Base-by-base conservation (phyloP, 371 early-diverging fungal species). In the Saksenaea oblongispora region DNA sequence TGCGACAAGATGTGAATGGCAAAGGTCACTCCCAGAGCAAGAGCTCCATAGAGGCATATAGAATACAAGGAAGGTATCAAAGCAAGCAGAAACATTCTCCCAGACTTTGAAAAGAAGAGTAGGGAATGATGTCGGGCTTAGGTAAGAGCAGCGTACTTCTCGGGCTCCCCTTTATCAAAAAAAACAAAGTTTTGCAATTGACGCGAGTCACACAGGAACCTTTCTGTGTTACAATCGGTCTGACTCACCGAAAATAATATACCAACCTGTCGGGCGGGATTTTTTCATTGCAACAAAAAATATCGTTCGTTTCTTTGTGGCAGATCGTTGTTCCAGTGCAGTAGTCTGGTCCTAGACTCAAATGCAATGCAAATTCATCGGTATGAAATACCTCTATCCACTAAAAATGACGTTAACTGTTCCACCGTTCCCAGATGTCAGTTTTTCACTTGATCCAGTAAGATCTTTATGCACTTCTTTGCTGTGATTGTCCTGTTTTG, bases 1-100 rank as follows among this genome's bases (percentile, higher is more conserved):
- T 81, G 82, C 18, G 76, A 76, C 53, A 78, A 64, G 59, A 81
- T 76, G 51, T 81, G 75, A 31, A 78, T 65, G 18, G 71, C 64
- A 37, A 78, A 65, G 22, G 54, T 71, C 1, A 74, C 73, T 27
- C 58, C 71, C 5, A 73, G 13, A 10, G 63, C 63, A n/a, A 81
- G 68, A 14, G 67, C 66, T 22, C 69, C 66, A 59, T 81, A 78
- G 4, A 66, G 37, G 7, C 63, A 26, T 26, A 76, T 22, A 8
- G 69, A 65, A 24, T 62, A 60, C 13, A 51, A n/a, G 5, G 41
- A 61, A 17, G 47, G 47, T 26, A 28, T 47, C 11, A 47, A 22
- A 8, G 24, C 10, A 22, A 47, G 51, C 51, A 22, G 17, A 9
- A 47, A 47, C 51, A 47, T 47, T 17, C 22, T 47, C 51, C 51